phyloP scores from a whole-genome alignment of 176 grass and related monocot species.

The Pharus latifolius region DNA sequence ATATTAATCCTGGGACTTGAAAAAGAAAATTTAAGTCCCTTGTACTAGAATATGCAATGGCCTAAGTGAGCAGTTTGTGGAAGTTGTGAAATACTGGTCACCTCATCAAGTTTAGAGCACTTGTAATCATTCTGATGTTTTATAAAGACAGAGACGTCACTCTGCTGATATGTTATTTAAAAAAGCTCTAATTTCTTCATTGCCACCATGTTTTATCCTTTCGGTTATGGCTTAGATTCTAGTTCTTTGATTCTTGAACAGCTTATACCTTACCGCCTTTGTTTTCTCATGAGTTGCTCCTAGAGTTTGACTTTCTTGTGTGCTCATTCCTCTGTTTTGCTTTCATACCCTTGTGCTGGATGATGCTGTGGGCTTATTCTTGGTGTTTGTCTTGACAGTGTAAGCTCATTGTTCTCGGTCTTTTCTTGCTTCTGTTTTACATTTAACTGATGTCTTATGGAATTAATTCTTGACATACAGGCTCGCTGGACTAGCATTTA shows the following conservation, averaged over 20 bases:
- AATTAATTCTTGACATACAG: slow-evolving; percentile 29
- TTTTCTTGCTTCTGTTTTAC: not conserved
- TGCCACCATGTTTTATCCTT: too few species aligned
- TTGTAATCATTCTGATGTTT: too few species aligned
- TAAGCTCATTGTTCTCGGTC: slow-evolving; percentile 1
- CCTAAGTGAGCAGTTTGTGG: too few species aligned
- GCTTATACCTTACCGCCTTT: not conserved
- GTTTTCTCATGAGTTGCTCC: not conserved
- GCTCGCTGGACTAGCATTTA: slow-evolving; percentile 86
- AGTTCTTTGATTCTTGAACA: not conserved
- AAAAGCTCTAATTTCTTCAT: not conserved
- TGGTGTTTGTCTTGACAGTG: slow-evolving; percentile 11
- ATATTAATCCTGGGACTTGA: too few species aligned
- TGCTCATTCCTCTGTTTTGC: not conserved
- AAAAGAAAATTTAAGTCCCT: too few species aligned
- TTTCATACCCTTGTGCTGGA: slow-evolving; percentile 3
- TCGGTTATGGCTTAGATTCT: not conserved
- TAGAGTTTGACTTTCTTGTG: not conserved
- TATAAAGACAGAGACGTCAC: not conserved
- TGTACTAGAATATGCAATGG: too few species aligned
- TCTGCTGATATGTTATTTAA: not conserved
- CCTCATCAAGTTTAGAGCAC: not conserved
- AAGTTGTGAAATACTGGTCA: not conserved
- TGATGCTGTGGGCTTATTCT: not conserved
- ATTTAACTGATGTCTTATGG: not conserved